Evolutionary conservation across 768 basidiomycete genomes (phyloP), one percentile per base, ranked within the genome.

Genomic region (Mrakia blollopis): DNA sequence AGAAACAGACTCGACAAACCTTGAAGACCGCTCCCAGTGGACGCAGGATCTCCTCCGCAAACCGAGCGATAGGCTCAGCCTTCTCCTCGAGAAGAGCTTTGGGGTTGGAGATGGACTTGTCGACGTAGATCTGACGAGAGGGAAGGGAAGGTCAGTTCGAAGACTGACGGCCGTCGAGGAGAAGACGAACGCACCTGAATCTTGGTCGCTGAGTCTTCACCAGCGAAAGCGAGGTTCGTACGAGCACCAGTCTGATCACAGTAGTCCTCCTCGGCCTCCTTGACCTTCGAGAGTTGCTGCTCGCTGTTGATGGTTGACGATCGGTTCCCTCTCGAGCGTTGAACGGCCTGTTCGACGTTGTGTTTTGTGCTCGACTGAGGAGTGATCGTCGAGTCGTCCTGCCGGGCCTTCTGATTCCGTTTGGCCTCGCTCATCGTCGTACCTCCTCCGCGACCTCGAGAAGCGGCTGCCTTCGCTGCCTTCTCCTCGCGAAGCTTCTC

Each of bases 1-100:
- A 47, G 0, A 9, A 18, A n/a, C 5, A 23, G 79, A 21, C 47
- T 50, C 47, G 47, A 50, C 82, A 39, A 57, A 83, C 82, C 75
- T 87, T 86, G 83, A 93, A 98, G 23, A 95, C 86, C 41, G 86
- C 82, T 6, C 89, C 87, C 28, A 98, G 86, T 0, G 89, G 89
- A 0, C 84, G 83, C 73, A 94, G 85, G 52, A 94, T 84, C 2
- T 80, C 78, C 72, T 88, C 85, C 32, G 92, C 88, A 82, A 97
- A 94, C 28, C 92, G 88, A 35, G 88, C 87, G 28, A 92, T 84
- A 0, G 86, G 82, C 44, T 89, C 78, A 60, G 78, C 80, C 37
- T 80, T 79, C 8, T 41, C 54, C 2, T 1, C 37, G 30, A 77
- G 47, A 54, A 77, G 71, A 8, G 47, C 65, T 52, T 39, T 37